phyloP scores from a whole-genome alignment of 2,329 filamentous ascomycete species.

The Chaetomium sp. region DNA sequence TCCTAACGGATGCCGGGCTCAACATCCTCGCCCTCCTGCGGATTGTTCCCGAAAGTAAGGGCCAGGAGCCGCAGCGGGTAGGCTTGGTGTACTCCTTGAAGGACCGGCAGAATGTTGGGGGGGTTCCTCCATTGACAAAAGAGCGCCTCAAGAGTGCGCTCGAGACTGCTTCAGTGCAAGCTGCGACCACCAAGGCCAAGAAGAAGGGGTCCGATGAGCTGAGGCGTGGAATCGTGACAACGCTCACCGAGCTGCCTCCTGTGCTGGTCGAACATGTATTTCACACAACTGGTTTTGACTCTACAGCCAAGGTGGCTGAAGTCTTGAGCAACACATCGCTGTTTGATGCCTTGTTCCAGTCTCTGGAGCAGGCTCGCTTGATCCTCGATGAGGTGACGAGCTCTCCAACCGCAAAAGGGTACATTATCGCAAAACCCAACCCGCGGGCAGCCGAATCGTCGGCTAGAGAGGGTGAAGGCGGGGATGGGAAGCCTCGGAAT shows the following conservation, averaged over 20 bases:
- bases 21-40: conserved; percentile 77
- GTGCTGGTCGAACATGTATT: conserved; percentile 83
- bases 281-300: conserved; percentile 61
- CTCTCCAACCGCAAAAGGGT: conserved; percentile 64
- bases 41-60: conserved; percentile 71
- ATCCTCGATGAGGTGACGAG: conserved; percentile 64
- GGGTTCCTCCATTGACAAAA: conserved; percentile 66
- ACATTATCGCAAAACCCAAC: conserved; percentile 72
- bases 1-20: conserved; percentile 78
- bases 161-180: conserved; percentile 45
- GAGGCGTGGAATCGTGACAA: conserved; percentile 71
- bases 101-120: conserved; percentile 75
- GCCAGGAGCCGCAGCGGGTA: conserved; percentile 74
- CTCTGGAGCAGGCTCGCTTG: conserved; percentile 62
- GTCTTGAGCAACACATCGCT: conserved; percentile 60
- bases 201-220: conserved; percentile 69
- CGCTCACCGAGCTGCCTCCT: conserved; percentile 83
- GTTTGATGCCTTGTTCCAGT: conserved; percentile 59
- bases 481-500: conserved; percentile 36
- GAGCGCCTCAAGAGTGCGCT: conserved; percentile 66
- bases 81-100: conserved; percentile 74
- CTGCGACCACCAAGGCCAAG: conserved; percentile 59
- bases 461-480: conserved; percentile 20
- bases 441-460: conserved; percentile 15
- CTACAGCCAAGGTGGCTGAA: conserved; percentile 57